Base-by-base conservation (phyloP, 768 basidiomycete genomes). In the Hortiboletus flavorubellus region DNA sequence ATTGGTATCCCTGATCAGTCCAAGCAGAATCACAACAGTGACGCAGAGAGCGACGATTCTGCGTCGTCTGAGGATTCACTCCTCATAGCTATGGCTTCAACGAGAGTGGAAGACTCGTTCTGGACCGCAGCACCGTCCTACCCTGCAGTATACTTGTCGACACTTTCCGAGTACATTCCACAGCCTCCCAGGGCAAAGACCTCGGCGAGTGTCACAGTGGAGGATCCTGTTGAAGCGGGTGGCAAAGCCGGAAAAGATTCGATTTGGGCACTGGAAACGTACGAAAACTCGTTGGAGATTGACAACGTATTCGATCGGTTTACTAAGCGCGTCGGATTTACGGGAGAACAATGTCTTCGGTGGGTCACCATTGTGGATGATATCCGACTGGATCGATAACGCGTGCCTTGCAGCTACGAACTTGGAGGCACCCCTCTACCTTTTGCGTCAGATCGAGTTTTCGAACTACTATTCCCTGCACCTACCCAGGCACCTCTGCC, bases 241-340 rank as follows among this genome's bases (percentile, higher is more conserved):
- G 73, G 76, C 41, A 78, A 71, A 62, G 72, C 72, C 29, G 72
- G 76, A 52, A 76, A 80, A 53, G 78, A 80, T 59, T 71, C 77
- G 21, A 73, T 72, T 15, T 89, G 86, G 91, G 69, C 76, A 11
- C 72, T 81, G 6, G 93, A 96, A 68, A 75, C 79, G 18, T 96
- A 91, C 66, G 93, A 94, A 72, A 86, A 89, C 64, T 87, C 88
- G 14, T 65, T 89, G 46, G 77, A 87, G 43, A 77, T 91, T 41
- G 95, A 98, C 69, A 84, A 85, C 51, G 82, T 92, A 4, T 98
- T 98, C 68, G 88, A 94, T 62, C 78, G 83, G 16, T 98, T 97
- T 66, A 83, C 82, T 49, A 83, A 83, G 63, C 78, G 93, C 34
- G 81, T 92, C 11, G 77, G 73, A 39, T 76, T 80, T 58, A 85